These are phyloP conservation scores for Cystobasidium sp. DNA, from an alignment of 1,284 basidiomycete species.

Conservation along the genomic window DNA sequence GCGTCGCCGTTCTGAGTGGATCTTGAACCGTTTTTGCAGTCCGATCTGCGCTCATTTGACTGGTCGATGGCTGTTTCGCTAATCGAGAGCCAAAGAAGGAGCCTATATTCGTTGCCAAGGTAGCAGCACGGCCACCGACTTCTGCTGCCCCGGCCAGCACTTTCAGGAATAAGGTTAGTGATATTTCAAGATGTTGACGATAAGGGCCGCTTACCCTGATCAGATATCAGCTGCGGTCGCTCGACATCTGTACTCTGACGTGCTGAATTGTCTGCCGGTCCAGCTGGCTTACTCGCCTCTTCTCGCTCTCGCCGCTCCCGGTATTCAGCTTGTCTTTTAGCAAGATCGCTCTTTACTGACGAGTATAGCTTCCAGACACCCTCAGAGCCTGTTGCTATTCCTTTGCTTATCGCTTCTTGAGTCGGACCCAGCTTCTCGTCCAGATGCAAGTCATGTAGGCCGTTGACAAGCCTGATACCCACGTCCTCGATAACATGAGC, in stretches of 20 bases:
- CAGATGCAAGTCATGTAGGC: slow-evolving; percentile 84
- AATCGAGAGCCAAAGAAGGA: slow-evolving; percentile 43
- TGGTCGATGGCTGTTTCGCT: slow-evolving; percentile 11
- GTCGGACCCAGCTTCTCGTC: slow-evolving; percentile 87
- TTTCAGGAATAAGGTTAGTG: background rate
- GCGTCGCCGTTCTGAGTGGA: background rate
- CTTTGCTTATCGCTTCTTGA: slow-evolving; percentile 78
- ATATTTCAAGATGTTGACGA: background rate
- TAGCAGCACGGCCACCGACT: slow-evolving; percentile 34
- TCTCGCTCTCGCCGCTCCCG: slow-evolving; percentile 32
- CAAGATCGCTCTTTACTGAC: slow-evolving; percentile 44
- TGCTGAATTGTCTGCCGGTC: background rate
- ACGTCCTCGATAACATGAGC: slow-evolving; percentile 86
- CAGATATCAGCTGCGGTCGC: slow-evolving; percentile 28
- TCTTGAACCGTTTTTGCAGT: background rate
- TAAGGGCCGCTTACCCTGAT: slow-evolving; percentile 12
- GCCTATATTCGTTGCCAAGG: slow-evolving; percentile 35
- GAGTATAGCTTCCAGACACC: slow-evolving; percentile 63
- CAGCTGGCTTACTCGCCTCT: slow-evolving; percentile 2
- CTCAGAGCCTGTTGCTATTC: slow-evolving; percentile 73
- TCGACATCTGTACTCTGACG: background rate
- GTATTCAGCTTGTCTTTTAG: slow-evolving; percentile 46
- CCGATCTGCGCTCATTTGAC: background rate
- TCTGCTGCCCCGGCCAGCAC: slow-evolving; percentile 44
- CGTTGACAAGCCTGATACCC: slow-evolving; percentile 81